phyloP scores from a whole-genome alignment of 768 basidiomycete genomes.

The Boletus coccyginus region DNA sequence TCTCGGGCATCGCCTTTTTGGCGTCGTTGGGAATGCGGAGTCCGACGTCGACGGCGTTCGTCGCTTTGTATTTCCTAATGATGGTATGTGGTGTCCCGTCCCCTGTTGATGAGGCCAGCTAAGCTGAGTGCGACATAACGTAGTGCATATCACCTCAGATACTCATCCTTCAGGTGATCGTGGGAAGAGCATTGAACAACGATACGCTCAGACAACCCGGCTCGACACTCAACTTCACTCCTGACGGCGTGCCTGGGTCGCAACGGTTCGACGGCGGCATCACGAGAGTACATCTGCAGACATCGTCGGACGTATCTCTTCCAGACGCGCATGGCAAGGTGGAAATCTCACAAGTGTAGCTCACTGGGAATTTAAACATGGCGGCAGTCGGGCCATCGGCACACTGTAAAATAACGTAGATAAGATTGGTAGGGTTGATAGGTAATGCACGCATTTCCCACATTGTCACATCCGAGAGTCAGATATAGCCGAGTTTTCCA shows the following conservation, averaged over 20 bases:
- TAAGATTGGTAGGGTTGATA: too few species aligned
- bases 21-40: slow-evolving; percentile 17
- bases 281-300: background rate
- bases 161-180: slow-evolving; percentile 24
- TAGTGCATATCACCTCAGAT: slow-evolving; percentile 30
- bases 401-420: too few species aligned
- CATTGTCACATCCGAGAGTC: too few species aligned
- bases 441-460: too few species aligned
- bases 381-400: too few species aligned
- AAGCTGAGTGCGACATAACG: background rate
- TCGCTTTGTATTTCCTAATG: slow-evolving; percentile 13
- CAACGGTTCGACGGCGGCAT: background rate
- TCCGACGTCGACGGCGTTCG: slow-evolving; percentile 9
- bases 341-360: background rate
- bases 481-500: too few species aligned
- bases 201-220: background rate
- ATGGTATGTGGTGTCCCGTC: slow-evolving; percentile 13
- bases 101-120: too few species aligned
- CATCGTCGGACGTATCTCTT: background rate
- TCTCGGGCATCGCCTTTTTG: slow-evolving; percentile 24
- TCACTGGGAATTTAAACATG: too few species aligned
- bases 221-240: slow-evolving; percentile 14
- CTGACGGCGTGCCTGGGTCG: background rate
- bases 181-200: slow-evolving; percentile 10
- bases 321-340: background rate